Percentiles rank a stretch among this genome's conserved stretches.
Evolutionary conservation across 768 basidiomycete genomes (phyloP).

Genomic region (Termitomyces sp.): DNA sequence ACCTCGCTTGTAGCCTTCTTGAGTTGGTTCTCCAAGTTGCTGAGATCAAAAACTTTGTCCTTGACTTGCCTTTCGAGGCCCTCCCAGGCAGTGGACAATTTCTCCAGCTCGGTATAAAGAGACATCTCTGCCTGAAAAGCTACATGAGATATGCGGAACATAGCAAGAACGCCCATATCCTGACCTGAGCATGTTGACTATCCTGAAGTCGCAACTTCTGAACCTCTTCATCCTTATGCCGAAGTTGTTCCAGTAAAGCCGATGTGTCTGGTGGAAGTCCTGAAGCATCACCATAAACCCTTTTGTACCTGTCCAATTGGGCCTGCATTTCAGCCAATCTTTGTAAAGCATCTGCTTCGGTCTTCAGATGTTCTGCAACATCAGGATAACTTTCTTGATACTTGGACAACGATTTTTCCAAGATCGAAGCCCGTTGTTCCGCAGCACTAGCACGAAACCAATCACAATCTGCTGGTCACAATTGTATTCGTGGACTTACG

Average conservation of each 20-base stretch:
- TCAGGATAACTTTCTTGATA: conserved; percentile 50
- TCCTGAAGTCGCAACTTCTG: conserved; percentile 55
- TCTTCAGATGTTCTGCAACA: conserved; percentile 38
- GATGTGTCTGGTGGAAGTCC: conserved; percentile 44
- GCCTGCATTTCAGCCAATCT: conserved; percentile 38
- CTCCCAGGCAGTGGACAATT: conserved; percentile 85
- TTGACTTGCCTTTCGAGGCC: conserved; percentile 72
- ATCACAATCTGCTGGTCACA: conserved; percentile 9
- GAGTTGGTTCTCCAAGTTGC: conserved; percentile 65
- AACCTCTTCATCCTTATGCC: conserved; percentile 64
- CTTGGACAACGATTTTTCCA: conserved; percentile 46
- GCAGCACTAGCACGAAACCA: conserved; percentile 36
- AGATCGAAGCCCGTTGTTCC: conserved; percentile 40
- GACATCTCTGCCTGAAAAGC: conserved; percentile 60
- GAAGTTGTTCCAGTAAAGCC: conserved; percentile 47
- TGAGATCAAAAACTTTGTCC: conserved; percentile 82
- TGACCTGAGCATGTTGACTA: conserved; percentile 58
- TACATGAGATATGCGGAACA: conserved; percentile 6
- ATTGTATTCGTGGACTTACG: conserved; percentile 32
- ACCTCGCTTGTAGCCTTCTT: conserved; percentile 66
- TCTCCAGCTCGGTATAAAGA: conserved; percentile 80
- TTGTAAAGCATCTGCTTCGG: conserved; percentile 45
- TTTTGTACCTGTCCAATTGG: conserved; percentile 56
- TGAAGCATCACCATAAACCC: conserved; percentile 54
- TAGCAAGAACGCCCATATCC: conserved; percentile 11